Percentiles rank a stretch among this genome's conserved stretches.
Conservation (phyloP, 257 asterid species). For the Prunella vulgaris region DNA sequence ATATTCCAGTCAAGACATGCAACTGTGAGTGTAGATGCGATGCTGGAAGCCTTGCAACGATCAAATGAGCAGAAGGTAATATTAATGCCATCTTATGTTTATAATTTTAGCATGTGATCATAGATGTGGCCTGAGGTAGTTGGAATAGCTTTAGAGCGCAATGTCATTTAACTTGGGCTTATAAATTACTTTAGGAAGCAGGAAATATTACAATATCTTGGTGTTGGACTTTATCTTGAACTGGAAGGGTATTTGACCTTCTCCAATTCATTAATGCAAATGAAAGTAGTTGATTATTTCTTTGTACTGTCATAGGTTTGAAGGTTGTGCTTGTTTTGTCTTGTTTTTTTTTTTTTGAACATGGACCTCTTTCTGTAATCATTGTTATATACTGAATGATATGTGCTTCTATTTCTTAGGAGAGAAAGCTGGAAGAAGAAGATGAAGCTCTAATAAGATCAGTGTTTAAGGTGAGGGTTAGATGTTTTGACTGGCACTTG, state of each 20-base stretch:
- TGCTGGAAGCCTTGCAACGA: conserved; percentile 76
- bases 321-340: background rate
- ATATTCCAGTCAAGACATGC: conserved; percentile 75
- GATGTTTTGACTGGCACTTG: background rate
- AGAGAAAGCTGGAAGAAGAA: conserved; percentile 54
- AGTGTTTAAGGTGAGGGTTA: conserved; percentile 44
- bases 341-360: background rate
- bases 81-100: conserved; percentile 5
- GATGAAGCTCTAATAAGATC: conserved; percentile 73
- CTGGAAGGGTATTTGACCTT: conserved; percentile 7
- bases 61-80: conserved; percentile 56
- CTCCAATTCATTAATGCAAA: background rate
- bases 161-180: too few relatives aligned
- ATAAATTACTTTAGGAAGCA: background rate
- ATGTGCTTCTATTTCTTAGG: conserved; percentile 32
- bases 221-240: too few relatives aligned
- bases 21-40: conserved; percentile 75
- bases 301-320: background rate
- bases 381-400: background rate
- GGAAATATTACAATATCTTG: too few relatives aligned
- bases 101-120: background rate
- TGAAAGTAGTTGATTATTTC: background rate
- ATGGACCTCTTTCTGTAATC: background rate
- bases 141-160: background rate
- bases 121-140: background rate